These are phyloP conservation scores for Microdochium paspali DNA, from an alignment of 2,329 filamentous ascomycete genomes.

Conservation along the genomic window DNA sequence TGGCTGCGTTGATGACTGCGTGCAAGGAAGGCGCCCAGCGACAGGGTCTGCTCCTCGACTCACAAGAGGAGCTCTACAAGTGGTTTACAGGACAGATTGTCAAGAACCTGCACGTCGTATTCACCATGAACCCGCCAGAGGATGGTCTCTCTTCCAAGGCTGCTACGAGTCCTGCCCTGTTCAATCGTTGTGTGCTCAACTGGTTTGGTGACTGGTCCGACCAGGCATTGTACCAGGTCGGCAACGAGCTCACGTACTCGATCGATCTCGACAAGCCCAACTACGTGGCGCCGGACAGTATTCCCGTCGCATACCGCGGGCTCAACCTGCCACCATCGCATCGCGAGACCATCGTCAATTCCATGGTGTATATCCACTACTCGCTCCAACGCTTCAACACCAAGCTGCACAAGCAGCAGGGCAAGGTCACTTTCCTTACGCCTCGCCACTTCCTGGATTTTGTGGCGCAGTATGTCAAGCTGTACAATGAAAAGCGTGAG, in stretches of 20 bases:
- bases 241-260: slow-evolving; percentile 89
- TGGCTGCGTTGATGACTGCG: slow-evolving; percentile 96
- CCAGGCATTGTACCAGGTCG: slow-evolving; percentile 96
- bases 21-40: slow-evolving; percentile 98
- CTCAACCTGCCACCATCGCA: slow-evolving; percentile 80
- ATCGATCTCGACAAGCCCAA: slow-evolving; percentile 85
- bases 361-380: slow-evolving; percentile 98
- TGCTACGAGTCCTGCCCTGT: slow-evolving; percentile 92
- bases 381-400: slow-evolving; percentile 85
- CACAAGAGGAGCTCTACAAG: slow-evolving; percentile 98
- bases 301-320: slow-evolving; percentile 85
- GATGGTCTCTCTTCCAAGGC: slow-evolving; percentile 92
- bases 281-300: slow-evolving; percentile 79
- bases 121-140: slow-evolving; percentile 99
- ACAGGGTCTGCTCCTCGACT: slow-evolving; percentile 90
- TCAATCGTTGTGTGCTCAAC: slow-evolving; percentile 99
- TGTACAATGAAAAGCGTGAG: slow-evolving; percentile 97
- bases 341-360: slow-evolving; percentile 86
- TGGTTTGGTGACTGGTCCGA: slow-evolving; percentile 99
- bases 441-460: slow-evolving; percentile 97
- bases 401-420: slow-evolving; percentile 84
- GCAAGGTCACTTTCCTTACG: slow-evolving; percentile 85
- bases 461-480: slow-evolving; percentile 90
- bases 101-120: slow-evolving; percentile 97
- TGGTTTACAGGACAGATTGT: slow-evolving; percentile 99